Conservation (phyloP, 2,329 filamentous ascomycete species). For the Epichloe elymi region DNA sequence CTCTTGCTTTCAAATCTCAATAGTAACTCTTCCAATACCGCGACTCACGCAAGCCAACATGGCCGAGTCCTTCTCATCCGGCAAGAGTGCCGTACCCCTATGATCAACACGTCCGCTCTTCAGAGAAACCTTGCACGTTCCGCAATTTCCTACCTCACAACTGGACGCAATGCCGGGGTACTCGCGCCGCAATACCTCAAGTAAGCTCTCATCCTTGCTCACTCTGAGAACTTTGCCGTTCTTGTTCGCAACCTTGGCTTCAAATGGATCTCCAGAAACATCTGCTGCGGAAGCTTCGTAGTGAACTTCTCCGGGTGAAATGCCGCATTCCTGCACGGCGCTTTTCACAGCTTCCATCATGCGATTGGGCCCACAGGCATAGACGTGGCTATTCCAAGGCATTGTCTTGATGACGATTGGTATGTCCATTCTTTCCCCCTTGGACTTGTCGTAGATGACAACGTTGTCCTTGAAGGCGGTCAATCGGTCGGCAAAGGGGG, state of each 20-base stretch:
- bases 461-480: constrained; percentile 27
- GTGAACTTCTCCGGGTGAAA: constrained; percentile 40
- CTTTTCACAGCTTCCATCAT: constrained; percentile 39
- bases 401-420: constrained; percentile 32
- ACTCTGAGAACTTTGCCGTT: constrained; percentile 29
- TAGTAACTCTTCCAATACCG: constrained; percentile 33
- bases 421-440: constrained; percentile 40
- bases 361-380: constrained; percentile 45
- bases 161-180: constrained; percentile 32
- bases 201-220: constrained; percentile 32
- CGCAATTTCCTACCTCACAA: constrained; percentile 42
- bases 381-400: constrained; percentile 43
- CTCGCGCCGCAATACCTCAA: constrained; percentile 32
- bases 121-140: constrained; percentile 34
- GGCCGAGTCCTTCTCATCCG: constrained; percentile 28
- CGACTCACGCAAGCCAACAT: constrained; percentile 42
- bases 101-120: constrained; percentile 33
- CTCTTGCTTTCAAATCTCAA: constrained; percentile 25
- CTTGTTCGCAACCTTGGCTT: constrained; percentile 35
- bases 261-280: constrained; percentile 44
- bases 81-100: constrained; percentile 34
- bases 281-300: constrained; percentile 46
- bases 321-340: constrained; percentile 26
- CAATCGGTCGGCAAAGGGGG: constrained; percentile 41
- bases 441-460: constrained; percentile 37